phyloP scores from a whole-genome alignment of 2,329 filamentous ascomycete species.

The Drechslerella stenobrocha region DNA sequence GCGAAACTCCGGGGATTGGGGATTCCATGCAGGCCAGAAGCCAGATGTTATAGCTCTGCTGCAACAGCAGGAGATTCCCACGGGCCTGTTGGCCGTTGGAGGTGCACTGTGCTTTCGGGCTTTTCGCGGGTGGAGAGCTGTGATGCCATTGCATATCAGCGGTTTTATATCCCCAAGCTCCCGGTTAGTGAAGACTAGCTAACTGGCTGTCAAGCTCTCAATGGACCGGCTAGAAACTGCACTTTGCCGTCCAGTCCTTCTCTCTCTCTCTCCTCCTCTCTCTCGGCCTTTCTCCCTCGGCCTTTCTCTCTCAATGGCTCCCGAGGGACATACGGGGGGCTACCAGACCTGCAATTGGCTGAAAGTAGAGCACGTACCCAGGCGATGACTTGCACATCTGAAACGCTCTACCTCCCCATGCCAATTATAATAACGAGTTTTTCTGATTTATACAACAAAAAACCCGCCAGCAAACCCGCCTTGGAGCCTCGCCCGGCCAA shows the following conservation, averaged over 20 bases:
- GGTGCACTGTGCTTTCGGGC: not conserved
- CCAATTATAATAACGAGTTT: slow-evolving; percentile 7
- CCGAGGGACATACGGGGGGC: not conserved
- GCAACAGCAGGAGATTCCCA: slow-evolving; percentile 21
- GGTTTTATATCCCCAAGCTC: slow-evolving; percentile 8
- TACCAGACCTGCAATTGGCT: slow-evolving; percentile 22
- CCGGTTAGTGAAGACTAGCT: slow-evolving; percentile 2
- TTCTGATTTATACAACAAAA: slow-evolving; percentile 6
- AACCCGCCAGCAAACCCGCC: not conserved
- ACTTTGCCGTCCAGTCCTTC: too few species aligned
- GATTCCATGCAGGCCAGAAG: slow-evolving; percentile 11
- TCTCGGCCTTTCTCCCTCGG: not conserved
- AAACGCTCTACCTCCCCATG: slow-evolving; percentile 45
- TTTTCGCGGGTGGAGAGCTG: not conserved
- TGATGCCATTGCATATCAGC: not conserved
- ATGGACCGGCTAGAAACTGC: not conserved
- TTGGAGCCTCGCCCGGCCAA: not conserved
- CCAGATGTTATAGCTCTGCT: slow-evolving; percentile 24
- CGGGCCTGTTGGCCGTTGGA: slow-evolving; percentile 5
- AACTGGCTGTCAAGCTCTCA: not conserved
- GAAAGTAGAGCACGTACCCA: slow-evolving; percentile 17
- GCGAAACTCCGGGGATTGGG: not conserved
- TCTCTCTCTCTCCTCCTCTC: slow-evolving; percentile 9
- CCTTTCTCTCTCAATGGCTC: not conserved
- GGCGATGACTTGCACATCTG: slow-evolving; percentile 46